These are phyloP conservation scores for Candida sanyiensis DNA, from an alignment of 805 yeast genomes.

Conservation along the genomic window DNA sequence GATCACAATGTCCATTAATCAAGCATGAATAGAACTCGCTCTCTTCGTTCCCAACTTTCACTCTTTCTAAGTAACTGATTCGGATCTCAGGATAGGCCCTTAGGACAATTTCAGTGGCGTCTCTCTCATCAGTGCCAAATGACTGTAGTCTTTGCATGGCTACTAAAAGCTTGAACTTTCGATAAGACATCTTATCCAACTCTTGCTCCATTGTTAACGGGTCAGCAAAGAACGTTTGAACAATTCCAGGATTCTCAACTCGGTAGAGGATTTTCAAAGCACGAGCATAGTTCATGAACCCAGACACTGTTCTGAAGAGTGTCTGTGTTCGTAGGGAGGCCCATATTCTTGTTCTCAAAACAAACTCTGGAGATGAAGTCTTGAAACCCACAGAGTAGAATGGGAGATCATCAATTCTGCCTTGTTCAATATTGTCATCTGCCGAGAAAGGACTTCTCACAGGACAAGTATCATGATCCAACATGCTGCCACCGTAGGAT, in stretches of 20 bases:
- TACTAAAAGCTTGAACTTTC: conserved; percentile 76
- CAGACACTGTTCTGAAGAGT: conserved; percentile 74
- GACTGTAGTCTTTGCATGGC: conserved; percentile 82
- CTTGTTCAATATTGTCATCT: conserved; percentile 31
- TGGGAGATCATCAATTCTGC: conserved; percentile 57
- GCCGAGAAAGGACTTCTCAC: conserved; percentile 22
- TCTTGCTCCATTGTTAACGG: conserved; percentile 59
- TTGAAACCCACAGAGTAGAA: conserved; percentile 70
- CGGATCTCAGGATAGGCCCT: conserved; percentile 65
- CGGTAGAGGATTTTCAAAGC: conserved; percentile 68
- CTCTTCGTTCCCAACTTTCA: conserved; percentile 25
- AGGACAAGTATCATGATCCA: conserved; percentile 9
- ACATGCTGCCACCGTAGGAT: no score
- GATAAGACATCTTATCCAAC: conserved; percentile 62
- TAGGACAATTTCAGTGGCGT: conserved; percentile 60
- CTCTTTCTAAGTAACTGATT: conserved; percentile 51
- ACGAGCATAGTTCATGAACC: conserved; percentile 71
- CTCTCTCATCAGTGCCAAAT: conserved; percentile 59
- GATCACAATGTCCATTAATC: conserved; percentile 52
- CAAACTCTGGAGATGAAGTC: conserved; percentile 54
- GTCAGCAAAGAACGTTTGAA: conserved; percentile 37
- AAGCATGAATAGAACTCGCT: conserved; percentile 56
- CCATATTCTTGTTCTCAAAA: conserved; percentile 78
- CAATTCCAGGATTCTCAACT: conserved; percentile 56
- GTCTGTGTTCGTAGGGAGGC: conserved; percentile 82